Base-by-base conservation (phyloP, 2,329 filamentous ascomycete species). In the Aspergillus thermomutatus region DNA sequence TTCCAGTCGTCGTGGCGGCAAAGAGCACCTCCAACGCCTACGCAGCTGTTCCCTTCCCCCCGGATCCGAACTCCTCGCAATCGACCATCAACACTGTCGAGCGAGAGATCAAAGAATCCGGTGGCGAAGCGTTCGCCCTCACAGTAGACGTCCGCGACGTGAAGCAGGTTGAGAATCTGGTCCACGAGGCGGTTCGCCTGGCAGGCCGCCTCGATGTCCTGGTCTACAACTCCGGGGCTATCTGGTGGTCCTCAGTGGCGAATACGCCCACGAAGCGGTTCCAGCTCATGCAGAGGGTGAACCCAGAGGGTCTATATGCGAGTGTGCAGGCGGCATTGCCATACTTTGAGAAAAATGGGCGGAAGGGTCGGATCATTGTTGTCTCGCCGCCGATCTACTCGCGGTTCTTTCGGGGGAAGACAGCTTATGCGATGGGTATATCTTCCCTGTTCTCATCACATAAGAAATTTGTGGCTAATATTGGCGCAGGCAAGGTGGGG, bases 341-440 rank as follows among this genome's bases (percentile, higher is more conserved):
- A 2, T 79, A 87, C 58, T 86, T 93, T 58, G 74, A 75, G 54
- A 74, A 79, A 49, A 79, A 78, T 58, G 76, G 66, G 0, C 82
- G 79, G 75, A 80, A 77, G 26, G 89, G 86, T 0, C 76, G 91
- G 26, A 84, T 95, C 59, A 77, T 95, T 48, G 88, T 94, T 54
- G 88, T 95, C 54, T 89, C 86, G 67, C 91, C 91, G 25, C 91
- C 91, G 1, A 92, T 95, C 56, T 95, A 95, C 73, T 89, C 85
- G 60, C 82, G 91, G 28, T 95, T 95, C 74, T 92, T 94, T 72
- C 77, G 89, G 23, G 91, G 91, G 10, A 95, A 95, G 81, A 90
- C 90, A 1, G 90, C 88, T 14, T 95, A 95, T 75, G 90, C 91
- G 0, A 83, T 86, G 74, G 82, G 81, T 60, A 61, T 62, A 69